Evolutionary conservation across 2,329 filamentous ascomycete species (phyloP).

Genomic region (Penicillium crustosum): DNA sequence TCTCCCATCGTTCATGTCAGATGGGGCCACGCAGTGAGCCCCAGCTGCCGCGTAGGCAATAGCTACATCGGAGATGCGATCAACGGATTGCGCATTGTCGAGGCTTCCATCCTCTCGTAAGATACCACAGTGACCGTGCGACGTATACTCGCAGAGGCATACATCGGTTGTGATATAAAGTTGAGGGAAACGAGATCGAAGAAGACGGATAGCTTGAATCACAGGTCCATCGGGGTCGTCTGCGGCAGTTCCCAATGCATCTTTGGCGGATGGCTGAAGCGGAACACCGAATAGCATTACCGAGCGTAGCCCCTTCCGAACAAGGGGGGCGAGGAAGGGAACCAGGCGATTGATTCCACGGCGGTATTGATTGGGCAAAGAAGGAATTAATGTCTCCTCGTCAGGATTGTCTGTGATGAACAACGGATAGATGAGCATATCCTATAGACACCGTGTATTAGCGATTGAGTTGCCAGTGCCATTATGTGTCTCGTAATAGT

Average conservation of each 20-base stretch:
- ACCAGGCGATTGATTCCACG: conserved; percentile 83
- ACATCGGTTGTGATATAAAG: conserved; percentile 92
- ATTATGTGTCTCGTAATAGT: neutral
- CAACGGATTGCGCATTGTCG: conserved; percentile 90
- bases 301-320: conserved; percentile 84
- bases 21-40: conserved; percentile 93
- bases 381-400: conserved; percentile 86
- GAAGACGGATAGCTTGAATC: conserved; percentile 78
- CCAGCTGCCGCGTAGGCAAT: conserved; percentile 93
- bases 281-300: conserved; percentile 97
- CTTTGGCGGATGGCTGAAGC: conserved; percentile 75
- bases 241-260: conserved; percentile 85
- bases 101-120: conserved; percentile 87
- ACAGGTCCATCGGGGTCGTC: conserved; percentile 93
- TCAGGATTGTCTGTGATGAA: conserved; percentile 95
- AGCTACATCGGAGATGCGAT: conserved; percentile 96
- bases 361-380: conserved; percentile 85
- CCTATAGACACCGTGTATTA: conserved; percentile 52
- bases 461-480: neutral
- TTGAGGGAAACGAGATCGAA: conserved; percentile 81
- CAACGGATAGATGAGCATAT: conserved; percentile 97
- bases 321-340: conserved; percentile 79
- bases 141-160: conserved; percentile 97
- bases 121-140: conserved; percentile 96
- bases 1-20: conserved; percentile 98